These are phyloP conservation scores for Leccinum fibrillosum DNA, from an alignment of 768 basidiomycete genomes.

Conservation along the genomic window DNA sequence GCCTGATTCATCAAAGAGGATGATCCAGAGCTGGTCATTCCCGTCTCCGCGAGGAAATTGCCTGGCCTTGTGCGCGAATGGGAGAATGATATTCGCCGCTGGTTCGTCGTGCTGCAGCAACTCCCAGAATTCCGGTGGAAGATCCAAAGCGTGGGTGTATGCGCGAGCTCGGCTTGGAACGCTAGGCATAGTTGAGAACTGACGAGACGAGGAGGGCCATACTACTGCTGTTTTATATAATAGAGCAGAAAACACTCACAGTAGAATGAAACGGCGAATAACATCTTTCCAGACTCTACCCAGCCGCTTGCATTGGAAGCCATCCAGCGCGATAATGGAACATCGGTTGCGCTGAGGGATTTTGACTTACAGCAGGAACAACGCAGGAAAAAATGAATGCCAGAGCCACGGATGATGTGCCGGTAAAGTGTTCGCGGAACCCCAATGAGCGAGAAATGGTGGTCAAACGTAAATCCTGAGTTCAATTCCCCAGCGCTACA, in stretches of 20 bases:
- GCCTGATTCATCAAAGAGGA: constrained; percentile 15
- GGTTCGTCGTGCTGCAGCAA: constrained; percentile 29
- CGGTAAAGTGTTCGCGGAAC: not conserved
- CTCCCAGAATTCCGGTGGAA: constrained; percentile 29
- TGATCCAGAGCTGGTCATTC: constrained; percentile 31
- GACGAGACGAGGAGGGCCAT: constrained; percentile 14
- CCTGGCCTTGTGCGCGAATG: constrained; percentile 35
- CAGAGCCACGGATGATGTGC: constrained; percentile 12
- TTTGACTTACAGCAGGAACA: not conserved
- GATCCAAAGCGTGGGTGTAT: constrained; percentile 7
- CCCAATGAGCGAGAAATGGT: not conserved
- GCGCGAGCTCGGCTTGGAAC: not conserved
- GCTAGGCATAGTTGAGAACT: constrained; percentile 22
- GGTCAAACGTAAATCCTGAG: not conserved
- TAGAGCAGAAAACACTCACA: not conserved
- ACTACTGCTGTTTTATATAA: constrained; percentile 7
- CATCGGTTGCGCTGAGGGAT: not conserved
- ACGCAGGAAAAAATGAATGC: not conserved
- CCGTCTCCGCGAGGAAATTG: constrained; percentile 1
- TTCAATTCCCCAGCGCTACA: not conserved
- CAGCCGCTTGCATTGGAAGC: constrained; percentile 4
- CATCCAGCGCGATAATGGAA: constrained; percentile 19
- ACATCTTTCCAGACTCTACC: not conserved
- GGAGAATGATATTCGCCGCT: constrained; percentile 39
- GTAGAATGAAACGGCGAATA: not conserved